Evolutionary conservation across 257 asterid genomes (phyloP).

Genomic region (Cinchona pubescens): DNA sequence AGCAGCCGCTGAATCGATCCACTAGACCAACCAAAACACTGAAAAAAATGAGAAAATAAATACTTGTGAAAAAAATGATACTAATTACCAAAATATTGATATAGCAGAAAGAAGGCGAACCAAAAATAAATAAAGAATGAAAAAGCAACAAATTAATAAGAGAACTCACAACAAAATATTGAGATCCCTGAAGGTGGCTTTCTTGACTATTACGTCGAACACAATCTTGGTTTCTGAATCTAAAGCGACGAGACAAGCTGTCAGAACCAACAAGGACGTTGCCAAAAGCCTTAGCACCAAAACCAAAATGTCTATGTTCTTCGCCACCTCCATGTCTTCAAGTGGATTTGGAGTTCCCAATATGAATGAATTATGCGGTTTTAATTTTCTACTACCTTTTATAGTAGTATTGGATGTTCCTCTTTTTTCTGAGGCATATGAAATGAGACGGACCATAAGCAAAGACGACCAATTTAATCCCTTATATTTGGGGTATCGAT

Average conservation of each 20-base stretch:
- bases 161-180: conserved; percentile 41
- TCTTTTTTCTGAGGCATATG: no score
- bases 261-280: conserved; percentile 25
- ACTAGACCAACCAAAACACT: conserved; percentile 61
- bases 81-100: no score
- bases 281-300: conserved; percentile 36
- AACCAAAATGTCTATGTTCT: not conserved
- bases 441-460: no score
- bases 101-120: not conserved
- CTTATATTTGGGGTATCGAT: no score
- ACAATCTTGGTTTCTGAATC: conserved; percentile 55
- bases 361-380: no score
- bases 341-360: no score
- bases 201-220: conserved; percentile 29
- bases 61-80: no score
- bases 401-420: no score
- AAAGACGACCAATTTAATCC: no score
- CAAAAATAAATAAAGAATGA: not conserved
- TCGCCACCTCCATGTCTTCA: not conserved
- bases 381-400: not conserved
- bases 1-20: conserved; percentile 54
- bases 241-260: conserved; percentile 48
- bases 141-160: not conserved
- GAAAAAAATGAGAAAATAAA: not conserved
- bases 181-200: conserved; percentile 53